Percentiles rank a stretch among this genome's conserved stretches.
Conservation (phyloP, 23 red algal species). For the Chondrus crispus region DNA sequence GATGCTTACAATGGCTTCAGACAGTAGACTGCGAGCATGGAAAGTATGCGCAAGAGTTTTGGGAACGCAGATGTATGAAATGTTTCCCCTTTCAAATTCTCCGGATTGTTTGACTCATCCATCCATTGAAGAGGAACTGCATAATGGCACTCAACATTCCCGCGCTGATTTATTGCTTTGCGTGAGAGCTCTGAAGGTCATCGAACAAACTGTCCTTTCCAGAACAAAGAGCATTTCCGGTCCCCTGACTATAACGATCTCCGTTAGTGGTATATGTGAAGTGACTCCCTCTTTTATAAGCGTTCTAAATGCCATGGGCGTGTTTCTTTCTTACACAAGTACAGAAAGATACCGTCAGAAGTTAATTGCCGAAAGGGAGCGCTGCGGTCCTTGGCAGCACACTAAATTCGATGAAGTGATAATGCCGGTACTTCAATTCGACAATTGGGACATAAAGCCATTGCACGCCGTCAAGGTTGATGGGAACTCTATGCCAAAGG, state of each 20-base stretch:
- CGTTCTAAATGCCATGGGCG: background rate
- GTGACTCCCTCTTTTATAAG: background rate
- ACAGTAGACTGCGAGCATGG: background rate
- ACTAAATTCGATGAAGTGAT: no score
- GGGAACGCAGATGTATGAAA: background rate
- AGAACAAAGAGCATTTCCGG: background rate
- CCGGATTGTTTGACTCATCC: background rate
- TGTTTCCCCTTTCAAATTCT: background rate
- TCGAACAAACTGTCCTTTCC: constrained; percentile 5
- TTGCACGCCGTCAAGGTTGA: no score
- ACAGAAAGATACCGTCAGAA: background rate
- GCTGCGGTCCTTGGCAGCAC: no score
- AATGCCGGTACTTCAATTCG: no score
- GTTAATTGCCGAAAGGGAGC: background rate
- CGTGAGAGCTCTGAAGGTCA: background rate
- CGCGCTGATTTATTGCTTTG: background rate
- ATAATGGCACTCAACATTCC: background rate
- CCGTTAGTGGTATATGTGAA: background rate
- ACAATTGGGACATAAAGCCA: no score
- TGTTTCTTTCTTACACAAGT: background rate
- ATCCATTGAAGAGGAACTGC: background rate
- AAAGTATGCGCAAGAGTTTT: background rate
- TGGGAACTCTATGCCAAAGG: no score
- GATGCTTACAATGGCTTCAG: background rate
- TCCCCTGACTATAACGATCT: background rate